Evolutionary conservation across 2,329 filamentous ascomycete genomes (phyloP), one percentile per base, ranked within the genome.

Genomic region (Diaporthe batatas): DNA sequence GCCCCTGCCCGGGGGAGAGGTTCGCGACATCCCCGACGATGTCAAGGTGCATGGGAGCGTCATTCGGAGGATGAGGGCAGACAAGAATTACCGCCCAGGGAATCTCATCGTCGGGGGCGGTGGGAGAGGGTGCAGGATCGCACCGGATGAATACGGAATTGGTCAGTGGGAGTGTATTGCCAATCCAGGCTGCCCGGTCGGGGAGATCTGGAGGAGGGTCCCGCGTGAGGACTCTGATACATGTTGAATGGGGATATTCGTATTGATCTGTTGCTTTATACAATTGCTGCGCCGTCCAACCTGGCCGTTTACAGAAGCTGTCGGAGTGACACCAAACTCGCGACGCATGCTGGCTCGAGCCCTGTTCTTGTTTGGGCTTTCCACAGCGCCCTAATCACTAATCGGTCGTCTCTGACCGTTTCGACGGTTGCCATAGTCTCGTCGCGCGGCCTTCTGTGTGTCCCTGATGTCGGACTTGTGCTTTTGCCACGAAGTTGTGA

Each of bases 61-160:
- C 0, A 90, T 96, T 72, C 89, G 89, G 23, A 88, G 94, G 8
- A 92, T 96, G 90, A 81, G 90, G 59, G 81, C 83, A 10, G 88
- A 95, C 73, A 79, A 85, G 1, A 83, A 77, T 0, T 96, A 96
- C 77, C 86, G 94, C 0, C 94, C 94, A 0, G 94, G 94, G 0
- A 96, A 96, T 74, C 80, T 96, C 69, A 94, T 96, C 74, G 82
- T 95, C 3, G 94, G 94, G 0, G 94, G 94, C 0, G 94, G 94
- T 21, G 94, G 94, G 0, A 85, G 93, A 39, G 94, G 93, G 0
- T 85, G 90, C 1, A 86, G 89, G 34, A 83, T 77, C 11, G 93
- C 93, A 1, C 90, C 92, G 0, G 78, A 86, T 8, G 82, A 90
- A 36, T 82, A 88, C 72, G 93, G 92, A 0, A 94, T 91, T 68